These are phyloP conservation scores for Penicillium sp. DNA, from an alignment of 2,329 filamentous ascomycete species.

Conservation along the genomic window DNA sequence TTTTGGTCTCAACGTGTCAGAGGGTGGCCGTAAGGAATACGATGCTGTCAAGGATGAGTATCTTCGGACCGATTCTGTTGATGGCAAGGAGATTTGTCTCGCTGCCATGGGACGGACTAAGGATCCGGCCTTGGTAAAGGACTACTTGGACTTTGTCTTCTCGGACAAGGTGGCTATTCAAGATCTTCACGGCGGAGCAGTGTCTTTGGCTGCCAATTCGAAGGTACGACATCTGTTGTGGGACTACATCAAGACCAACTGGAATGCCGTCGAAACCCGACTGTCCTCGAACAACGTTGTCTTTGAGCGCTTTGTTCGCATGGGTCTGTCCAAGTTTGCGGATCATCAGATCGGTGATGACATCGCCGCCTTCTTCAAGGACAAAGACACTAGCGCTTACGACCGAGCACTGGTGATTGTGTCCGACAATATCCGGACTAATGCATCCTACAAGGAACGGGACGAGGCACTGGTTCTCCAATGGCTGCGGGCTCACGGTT, in stretches of 20 bases:
- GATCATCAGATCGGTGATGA: conserved; percentile 64
- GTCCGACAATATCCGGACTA: conserved; percentile 75
- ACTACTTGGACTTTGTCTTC: conserved; percentile 68
- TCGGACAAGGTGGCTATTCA: conserved; percentile 77
- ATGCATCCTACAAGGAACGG: conserved; percentile 73
- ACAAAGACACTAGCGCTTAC: conserved; percentile 79
- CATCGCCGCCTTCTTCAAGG: conserved; percentile 76
- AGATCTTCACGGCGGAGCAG: conserved; percentile 79
- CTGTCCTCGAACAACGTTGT: conserved; percentile 78
- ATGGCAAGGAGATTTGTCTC: conserved; percentile 83
- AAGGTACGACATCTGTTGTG: conserved; percentile 70
- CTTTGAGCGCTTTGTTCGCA: conserved; percentile 78
- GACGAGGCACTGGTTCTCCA: conserved; percentile 68
- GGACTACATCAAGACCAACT: conserved; percentile 80
- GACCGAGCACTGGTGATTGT: conserved; percentile 80
- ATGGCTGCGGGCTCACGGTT: conserved; percentile 65
- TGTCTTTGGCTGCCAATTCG: conserved; percentile 65
- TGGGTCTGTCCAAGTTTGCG: conserved; percentile 72
- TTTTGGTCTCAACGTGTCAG: conserved; percentile 71
- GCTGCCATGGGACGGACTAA: conserved; percentile 68
- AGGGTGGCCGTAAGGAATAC: conserved; percentile 64
- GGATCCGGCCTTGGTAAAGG: conserved; percentile 60
- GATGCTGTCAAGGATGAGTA: conserved; percentile 79
- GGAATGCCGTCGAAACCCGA: conserved; percentile 64
- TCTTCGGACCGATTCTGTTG: conserved; percentile 72